Evolutionary conservation across 2,329 filamentous ascomycete species (phyloP), one percentile per base, ranked within the genome.

Genomic region (Apiospora kogelbergensis): DNA sequence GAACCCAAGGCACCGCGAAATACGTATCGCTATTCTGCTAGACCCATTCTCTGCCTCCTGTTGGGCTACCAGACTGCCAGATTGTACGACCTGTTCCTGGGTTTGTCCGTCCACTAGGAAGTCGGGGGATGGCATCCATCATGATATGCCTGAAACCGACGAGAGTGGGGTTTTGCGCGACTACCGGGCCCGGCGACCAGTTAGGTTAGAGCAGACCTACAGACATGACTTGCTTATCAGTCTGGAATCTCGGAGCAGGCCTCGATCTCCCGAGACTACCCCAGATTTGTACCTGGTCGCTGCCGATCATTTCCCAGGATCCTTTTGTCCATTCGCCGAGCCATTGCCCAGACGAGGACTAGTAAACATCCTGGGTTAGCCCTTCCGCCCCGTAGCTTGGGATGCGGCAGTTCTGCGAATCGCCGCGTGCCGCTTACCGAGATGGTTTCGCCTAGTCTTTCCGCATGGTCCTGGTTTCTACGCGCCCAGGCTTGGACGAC

Each of bases 211-310:
- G n/a, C 7, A 13, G 9, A 6, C 17, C 63, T 22, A 7, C 33
- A 33, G 3, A 22, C 30, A 24, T 40, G 20, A 42, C 33, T 45
- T 65, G 63, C 63, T 65, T 65, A 65, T 65, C 63, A 65, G 44
- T 30, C 22, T n/a, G 26, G 24, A 26, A 45, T 30, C 63, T 65
- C 41, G 63, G 63, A 45, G 53, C 30, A 60, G 24, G 63, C 63
- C 63, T 41, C 45, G 41, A 65, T 45, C 41, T 45, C 41, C 53
- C 63, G 63, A 22, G 26, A 65, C 63, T 65, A 44, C 63, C 44
- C 63, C 63, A 33, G 30, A 65, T 30, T 44, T 22, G 63, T 45
- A 30, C 40, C 63, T 45, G 63, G 22, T 30, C 22, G 17, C 24
- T 45, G 63, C 63, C 44, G 63, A 45, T 45, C 63, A 30, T n/a